Evolutionary conservation across 306 rosid genomes (phyloP).

Genomic region (Pyrus pyrifolia): DNA sequence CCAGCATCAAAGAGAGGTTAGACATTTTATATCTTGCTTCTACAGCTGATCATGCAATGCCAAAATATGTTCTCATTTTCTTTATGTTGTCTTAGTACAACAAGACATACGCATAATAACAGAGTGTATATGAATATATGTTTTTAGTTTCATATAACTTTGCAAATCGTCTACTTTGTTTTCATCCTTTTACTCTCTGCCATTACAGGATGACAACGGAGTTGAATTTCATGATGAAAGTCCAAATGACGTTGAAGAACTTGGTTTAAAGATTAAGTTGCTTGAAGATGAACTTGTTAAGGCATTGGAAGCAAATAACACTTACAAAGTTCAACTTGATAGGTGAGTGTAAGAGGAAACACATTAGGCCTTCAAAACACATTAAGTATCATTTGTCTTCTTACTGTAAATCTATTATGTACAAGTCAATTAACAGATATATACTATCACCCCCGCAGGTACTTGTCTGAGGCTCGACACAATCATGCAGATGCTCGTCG

Average conservation of each 20-base stretch:
- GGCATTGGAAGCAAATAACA: conserved; percentile 51
- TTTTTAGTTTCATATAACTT: conserved; percentile 3
- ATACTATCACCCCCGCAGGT: conserved; percentile 30
- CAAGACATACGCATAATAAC: not conserved
- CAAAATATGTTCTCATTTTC: not conserved
- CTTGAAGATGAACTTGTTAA: conserved; percentile 56
- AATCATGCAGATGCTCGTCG: conserved; percentile 26
- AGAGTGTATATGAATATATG: not conserved
- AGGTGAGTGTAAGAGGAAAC: conserved; percentile 37
- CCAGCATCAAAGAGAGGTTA: conserved; percentile 56
- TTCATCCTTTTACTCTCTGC: not conserved
- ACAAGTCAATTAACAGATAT: not conserved
- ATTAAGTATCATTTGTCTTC: not conserved
- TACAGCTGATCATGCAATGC: not conserved
- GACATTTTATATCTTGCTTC: conserved; percentile 22
- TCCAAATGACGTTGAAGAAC: conserved; percentile 38
- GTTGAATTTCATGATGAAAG: conserved; percentile 44
- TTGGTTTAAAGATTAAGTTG: conserved; percentile 42
- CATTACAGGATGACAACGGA: conserved; percentile 53
- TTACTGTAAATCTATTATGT: not conserved
- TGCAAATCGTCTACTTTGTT: conserved; percentile 16
- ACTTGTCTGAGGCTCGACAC: conserved; percentile 30
- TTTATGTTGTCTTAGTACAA: not conserved
- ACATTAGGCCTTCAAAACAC: conserved; percentile 9
- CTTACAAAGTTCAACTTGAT: conserved; percentile 50